Conservation (phyloP, 2,329 filamentous ascomycete genomes). For the Trichophaea hybrida region DNA sequence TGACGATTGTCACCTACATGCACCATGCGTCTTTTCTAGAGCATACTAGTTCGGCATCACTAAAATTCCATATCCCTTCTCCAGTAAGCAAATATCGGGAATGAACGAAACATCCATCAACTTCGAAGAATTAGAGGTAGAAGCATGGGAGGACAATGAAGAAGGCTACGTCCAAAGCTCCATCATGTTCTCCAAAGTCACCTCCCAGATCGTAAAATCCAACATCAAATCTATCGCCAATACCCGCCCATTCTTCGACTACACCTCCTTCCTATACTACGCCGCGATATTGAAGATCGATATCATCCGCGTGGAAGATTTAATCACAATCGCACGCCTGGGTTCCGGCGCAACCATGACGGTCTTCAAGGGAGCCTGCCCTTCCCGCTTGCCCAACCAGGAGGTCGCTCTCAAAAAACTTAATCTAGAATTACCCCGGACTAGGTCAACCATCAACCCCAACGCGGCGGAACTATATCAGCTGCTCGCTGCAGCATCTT, state of each 20-base stretch:
- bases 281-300: neutral
- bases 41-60: neutral
- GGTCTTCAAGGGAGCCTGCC: neutral
- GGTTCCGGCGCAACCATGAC: neutral
- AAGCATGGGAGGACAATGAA: neutral
- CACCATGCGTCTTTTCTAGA: neutral
- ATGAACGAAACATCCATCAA: neutral
- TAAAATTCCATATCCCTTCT: neutral
- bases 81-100: neutral
- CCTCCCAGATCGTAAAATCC: neutral
- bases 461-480: neutral
- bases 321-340: neutral
- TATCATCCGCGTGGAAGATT: neutral
- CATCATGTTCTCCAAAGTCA: neutral
- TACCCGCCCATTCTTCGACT: neutral
- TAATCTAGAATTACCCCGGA: neutral
- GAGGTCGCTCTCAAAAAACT: neutral
- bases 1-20: neutral
- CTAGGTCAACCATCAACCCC: neutral
- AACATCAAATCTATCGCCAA: neutral
- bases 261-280: neutral
- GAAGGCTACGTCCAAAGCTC: neutral
- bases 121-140: neutral
- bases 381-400: neutral
- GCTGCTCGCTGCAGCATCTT: neutral